These are phyloP conservation scores for Eragrostis curvula DNA, from an alignment of 176 grass and related monocot genomes.

Conservation along the genomic window DNA sequence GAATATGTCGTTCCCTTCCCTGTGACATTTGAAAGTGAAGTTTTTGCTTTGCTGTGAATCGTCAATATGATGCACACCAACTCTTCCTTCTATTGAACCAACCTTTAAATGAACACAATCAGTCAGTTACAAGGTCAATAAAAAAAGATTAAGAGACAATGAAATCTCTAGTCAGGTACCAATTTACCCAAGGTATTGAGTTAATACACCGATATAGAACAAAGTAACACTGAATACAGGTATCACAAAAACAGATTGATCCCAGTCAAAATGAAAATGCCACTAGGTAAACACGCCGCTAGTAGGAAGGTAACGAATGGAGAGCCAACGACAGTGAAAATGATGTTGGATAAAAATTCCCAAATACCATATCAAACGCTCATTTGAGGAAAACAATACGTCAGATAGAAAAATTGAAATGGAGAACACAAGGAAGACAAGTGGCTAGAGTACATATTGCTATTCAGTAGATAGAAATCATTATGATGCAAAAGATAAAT, in stretches of 20 bases:
- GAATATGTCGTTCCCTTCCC: slow-evolving; percentile 93
- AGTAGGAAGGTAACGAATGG: slow-evolving; percentile 2
- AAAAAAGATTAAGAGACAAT: slow-evolving; percentile 2
- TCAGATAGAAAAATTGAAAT: not conserved
- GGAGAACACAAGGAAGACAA: slow-evolving; percentile 2
- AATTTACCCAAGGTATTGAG: slow-evolving; percentile 23
- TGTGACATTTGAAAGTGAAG: slow-evolving; percentile 98
- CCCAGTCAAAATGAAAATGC: not conserved
- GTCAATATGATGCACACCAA: slow-evolving; percentile 95
- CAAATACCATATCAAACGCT: not conserved
- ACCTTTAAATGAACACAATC: slow-evolving; percentile 62
- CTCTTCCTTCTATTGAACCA: slow-evolving; percentile 95
- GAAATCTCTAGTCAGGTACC: not conserved
- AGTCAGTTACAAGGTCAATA: slow-evolving; percentile 21
- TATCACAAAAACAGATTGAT: not conserved
- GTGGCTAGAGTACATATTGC: not conserved
- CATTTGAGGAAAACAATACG: slow-evolving; percentile 16
- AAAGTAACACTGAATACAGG: not conserved
- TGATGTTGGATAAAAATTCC: not conserved
- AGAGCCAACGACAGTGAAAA: not conserved
- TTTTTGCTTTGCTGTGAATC: slow-evolving; percentile 94
- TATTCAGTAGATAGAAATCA: slow-evolving; percentile 31
- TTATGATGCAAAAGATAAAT: not conserved
- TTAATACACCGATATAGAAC: slow-evolving; percentile 9
- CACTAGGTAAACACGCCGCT: not conserved